Conservation (phyloP, 2,329 filamentous ascomycete species). For the Phialophora tarda region DNA sequence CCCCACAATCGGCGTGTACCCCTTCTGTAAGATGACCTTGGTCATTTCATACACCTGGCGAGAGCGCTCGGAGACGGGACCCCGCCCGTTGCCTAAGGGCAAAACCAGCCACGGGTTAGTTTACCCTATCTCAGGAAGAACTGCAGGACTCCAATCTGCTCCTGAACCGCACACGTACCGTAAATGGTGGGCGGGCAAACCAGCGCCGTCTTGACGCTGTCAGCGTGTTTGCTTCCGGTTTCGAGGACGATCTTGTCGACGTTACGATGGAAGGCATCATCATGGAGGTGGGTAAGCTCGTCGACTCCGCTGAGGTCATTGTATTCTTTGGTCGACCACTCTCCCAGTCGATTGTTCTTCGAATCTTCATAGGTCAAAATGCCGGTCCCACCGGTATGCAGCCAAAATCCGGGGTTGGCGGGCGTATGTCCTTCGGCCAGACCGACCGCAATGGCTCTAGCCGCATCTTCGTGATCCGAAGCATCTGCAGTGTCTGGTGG, state of each 20-base stretch:
- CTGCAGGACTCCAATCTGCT: too few species aligned
- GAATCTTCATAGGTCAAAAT: conserved; percentile 48
- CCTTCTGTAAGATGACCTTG: conserved; percentile 55
- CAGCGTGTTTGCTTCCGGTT: conserved; percentile 50
- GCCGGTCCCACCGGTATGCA: conserved; percentile 54
- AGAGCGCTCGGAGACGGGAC: conserved; percentile 59
- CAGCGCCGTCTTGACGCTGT: conserved; percentile 62
- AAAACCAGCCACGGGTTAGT: not conserved
- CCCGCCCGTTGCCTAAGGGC: conserved; percentile 58
- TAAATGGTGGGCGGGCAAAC: conserved; percentile 71
- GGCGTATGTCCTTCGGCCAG: conserved; percentile 40
- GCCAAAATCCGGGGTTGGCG: conserved; percentile 47
- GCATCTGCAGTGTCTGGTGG: conserved; percentile 40
- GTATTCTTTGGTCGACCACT: conserved; percentile 51
- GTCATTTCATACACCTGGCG: conserved; percentile 64
- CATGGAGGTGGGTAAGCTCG: conserved; percentile 50
- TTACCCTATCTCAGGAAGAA: not conserved
- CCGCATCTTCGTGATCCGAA: conserved; percentile 51
- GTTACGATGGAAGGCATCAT: conserved; percentile 63
- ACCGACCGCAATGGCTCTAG: conserved; percentile 49
- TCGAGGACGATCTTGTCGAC: conserved; percentile 71
- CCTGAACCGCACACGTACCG: conserved; percentile 43
- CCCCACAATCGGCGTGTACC: conserved; percentile 60
- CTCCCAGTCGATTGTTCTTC: conserved; percentile 50
- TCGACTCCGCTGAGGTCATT: conserved; percentile 52